A percentile compares a stretch with the other conserved stretches of the same genome.
Evolutionary conservation across 441 rosid genomes (phyloP).

Genomic region (Euphorbia corollata): DNA sequence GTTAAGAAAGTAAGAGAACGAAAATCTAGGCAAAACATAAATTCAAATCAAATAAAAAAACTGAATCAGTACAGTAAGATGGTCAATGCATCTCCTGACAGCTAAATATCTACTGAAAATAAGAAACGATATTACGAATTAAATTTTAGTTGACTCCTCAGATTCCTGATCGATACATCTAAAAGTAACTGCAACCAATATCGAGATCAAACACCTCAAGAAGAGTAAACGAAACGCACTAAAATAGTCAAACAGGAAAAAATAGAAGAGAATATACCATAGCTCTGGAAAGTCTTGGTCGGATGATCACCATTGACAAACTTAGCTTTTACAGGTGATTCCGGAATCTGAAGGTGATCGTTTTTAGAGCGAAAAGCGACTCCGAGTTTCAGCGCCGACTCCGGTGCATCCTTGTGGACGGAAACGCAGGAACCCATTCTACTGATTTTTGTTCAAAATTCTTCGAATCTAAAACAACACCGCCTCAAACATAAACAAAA

Average conservation of each 20-base stretch:
- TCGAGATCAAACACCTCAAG: conserved; percentile 8
- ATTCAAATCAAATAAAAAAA: not conserved
- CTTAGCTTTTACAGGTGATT: conserved; percentile 47
- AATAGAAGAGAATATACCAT: conserved; percentile 38
- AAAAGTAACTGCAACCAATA: not conserved
- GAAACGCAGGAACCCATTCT: conserved; percentile 66
- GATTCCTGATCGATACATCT: not conserved
- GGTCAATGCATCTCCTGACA: not conserved
- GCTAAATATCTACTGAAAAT: not conserved
- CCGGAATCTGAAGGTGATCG: conserved; percentile 44
- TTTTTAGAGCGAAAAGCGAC: conserved; percentile 34
- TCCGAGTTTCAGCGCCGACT: conserved; percentile 33
- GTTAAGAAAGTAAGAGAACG: not conserved
- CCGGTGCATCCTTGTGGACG: conserved; percentile 33
- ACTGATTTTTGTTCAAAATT: too few species aligned
- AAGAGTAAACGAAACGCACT: not conserved
- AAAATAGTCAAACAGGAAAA: not conserved
- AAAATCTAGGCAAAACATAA: not conserved
- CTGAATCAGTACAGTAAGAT: conserved; percentile 7
- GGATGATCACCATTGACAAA: conserved; percentile 28
- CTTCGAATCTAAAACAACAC: not conserved
- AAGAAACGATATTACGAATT: not conserved
- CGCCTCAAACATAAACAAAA: not conserved
- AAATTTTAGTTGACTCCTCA: not conserved
- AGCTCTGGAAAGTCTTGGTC: conserved; percentile 33